phyloP scores from a whole-genome alignment of 2,329 filamentous ascomycete genomes.

The Cercospora zeae-maydis region DNA sequence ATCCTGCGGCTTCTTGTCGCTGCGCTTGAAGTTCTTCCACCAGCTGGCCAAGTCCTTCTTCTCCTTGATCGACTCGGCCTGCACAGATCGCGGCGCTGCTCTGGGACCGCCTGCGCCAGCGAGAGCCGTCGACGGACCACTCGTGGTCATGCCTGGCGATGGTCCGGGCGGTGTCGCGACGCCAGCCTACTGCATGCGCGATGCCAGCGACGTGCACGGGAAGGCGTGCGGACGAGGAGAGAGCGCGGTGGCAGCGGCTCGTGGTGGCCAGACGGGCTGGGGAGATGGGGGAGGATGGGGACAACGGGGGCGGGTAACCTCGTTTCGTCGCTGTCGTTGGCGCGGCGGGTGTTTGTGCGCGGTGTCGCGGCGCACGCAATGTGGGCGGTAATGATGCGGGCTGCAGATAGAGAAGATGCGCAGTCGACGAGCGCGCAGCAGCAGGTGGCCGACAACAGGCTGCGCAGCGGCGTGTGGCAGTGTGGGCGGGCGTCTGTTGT shows the following conservation, averaged over 20 bases:
- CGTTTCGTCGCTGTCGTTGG: slow-evolving; percentile 2
- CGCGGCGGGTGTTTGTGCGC: background rate
- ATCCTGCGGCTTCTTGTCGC: slow-evolving; percentile 60
- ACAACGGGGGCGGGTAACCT: background rate
- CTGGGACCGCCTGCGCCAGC: slow-evolving; percentile 44
- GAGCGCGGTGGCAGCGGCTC: slow-evolving; percentile 2
- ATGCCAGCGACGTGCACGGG: slow-evolving; percentile 2
- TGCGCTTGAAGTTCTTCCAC: slow-evolving; percentile 91
- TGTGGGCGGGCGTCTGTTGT: slow-evolving; percentile 1
- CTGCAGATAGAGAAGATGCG: background rate
- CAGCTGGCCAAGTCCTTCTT: slow-evolving; percentile 89
- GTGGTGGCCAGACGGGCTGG: background rate
- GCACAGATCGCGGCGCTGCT: slow-evolving; percentile 45
- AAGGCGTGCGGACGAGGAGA: background rate
- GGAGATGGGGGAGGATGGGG: background rate
- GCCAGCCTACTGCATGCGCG: slow-evolving; percentile 27
- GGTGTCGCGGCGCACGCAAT: background rate
- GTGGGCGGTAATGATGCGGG: background rate
- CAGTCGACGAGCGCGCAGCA: background rate
- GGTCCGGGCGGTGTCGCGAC: slow-evolving; percentile 19
- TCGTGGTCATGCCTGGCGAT: slow-evolving; percentile 40
- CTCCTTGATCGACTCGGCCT: slow-evolving; percentile 66
- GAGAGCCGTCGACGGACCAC: slow-evolving; percentile 40
- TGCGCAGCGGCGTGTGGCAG: background rate
- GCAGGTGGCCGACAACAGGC: background rate